Conservation (phyloP, 176 grass and related monocot species). For the Carex myosuroides region DNA sequence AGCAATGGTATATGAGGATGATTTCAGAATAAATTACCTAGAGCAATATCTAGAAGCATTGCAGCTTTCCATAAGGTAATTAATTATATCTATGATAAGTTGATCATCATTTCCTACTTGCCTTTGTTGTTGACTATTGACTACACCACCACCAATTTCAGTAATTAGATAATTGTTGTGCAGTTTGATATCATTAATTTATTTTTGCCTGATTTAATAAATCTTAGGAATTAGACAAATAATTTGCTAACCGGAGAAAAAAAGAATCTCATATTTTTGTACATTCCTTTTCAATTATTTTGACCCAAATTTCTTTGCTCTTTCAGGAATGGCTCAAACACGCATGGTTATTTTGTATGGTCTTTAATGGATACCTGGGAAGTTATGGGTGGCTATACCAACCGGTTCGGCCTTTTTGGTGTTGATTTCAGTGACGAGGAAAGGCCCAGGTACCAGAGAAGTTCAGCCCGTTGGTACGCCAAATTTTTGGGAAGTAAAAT, state of each 20-base stretch:
- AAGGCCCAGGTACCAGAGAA: slow-evolving; percentile 31
- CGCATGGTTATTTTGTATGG: slow-evolving; percentile 69
- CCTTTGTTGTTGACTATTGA: not conserved
- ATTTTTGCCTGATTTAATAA: not conserved
- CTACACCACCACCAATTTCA: not conserved
- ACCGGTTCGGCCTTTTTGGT: slow-evolving; percentile 29
- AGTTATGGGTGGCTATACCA: not conserved
- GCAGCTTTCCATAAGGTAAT: slow-evolving; percentile 16
- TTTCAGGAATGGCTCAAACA: slow-evolving; percentile 72
- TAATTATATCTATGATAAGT: not conserved
- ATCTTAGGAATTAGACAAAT: not conserved
- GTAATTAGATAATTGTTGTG: not conserved
- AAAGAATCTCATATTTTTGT: not conserved
- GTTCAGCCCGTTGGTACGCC: slow-evolving; percentile 20
- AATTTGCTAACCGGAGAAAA: not conserved
- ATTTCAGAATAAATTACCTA: slow-evolving; percentile 8
- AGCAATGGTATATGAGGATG: not conserved
- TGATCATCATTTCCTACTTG: not conserved
- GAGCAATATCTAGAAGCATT: slow-evolving; percentile 25
- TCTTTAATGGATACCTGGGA: slow-evolving; percentile 56
- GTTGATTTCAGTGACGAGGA: slow-evolving; percentile 28
- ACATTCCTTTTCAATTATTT: not conserved
- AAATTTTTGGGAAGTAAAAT: not conserved
- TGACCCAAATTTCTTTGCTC: not conserved
- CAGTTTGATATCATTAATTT: not conserved